Base-by-base conservation (phyloP, 139 green algal genomes). In the Dunaliella sp. region DNA sequence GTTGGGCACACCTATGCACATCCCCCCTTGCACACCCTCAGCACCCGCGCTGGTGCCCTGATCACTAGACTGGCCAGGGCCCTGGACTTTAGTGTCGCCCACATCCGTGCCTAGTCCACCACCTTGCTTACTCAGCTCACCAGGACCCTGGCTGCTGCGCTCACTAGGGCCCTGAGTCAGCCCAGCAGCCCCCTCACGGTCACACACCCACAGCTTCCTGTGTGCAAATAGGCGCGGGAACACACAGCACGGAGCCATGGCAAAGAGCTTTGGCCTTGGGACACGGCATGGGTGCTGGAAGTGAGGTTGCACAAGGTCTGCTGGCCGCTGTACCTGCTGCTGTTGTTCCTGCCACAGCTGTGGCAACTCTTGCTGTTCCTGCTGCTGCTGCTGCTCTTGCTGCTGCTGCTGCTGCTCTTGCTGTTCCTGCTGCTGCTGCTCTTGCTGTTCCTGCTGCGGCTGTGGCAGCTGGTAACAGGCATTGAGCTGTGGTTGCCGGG, bases 231-330 rank as follows among this genome's bases (percentile, higher is more conserved):
- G 86, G 31, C 86, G 85, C 0, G 88, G 83, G 74, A 94, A 95
- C 34, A 94, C 91, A 88, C 92, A 95, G 91, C 92, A 95, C 1
- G 92, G 92, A 48, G 93, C 86, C 0, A 95, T 59, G 7, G 87
- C 92, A 83, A 94, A 95, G 1, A 91, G 92, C 87, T 88, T 91
- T 3, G 48, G 48, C 48, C 16, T n/a, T n/a, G n/a, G n/a, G n/a
- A n/a, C n/a, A n/a, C n/a, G n/a, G n/a, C n/a, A n/a, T n/a, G n/a
- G n/a, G n/a, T n/a, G n/a, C n/a, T n/a, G n/a, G n/a, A n/a, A n/a
- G n/a, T n/a, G n/a, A n/a, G n/a, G n/a, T n/a, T n/a, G n/a, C n/a
- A n/a, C n/a, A n/a, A n/a, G n/a, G n/a, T n/a, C n/a, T n/a, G n/a
- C n/a, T n/a, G n/a, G n/a, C n/a, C n/a, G n/a, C n/a, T n/a, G n/a